A percentile compares a stretch with the other conserved stretches of the same genome.
phyloP scores from a whole-genome alignment of 345 rosid species.

The Brassica carinata region DNA sequence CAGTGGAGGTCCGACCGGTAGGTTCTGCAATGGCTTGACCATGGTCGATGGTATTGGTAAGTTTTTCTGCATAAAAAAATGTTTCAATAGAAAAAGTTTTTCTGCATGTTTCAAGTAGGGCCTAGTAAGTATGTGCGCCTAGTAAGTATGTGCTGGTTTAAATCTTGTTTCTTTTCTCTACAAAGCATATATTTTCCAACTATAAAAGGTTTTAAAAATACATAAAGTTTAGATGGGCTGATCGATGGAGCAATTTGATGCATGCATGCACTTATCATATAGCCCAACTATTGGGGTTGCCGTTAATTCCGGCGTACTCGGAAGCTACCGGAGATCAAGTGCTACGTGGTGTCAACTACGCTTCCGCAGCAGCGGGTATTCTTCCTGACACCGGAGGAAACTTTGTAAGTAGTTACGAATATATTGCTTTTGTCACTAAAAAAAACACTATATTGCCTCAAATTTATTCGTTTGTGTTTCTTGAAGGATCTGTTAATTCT shows the following conservation, averaged over 20 bases:
- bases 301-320: conserved; percentile 78
- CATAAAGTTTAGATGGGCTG: background rate
- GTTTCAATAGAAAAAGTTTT: no score
- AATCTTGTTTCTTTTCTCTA: background rate
- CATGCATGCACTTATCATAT: conserved; percentile 38
- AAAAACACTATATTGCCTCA: background rate
- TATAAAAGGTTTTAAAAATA: background rate
- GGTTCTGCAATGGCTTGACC: conserved; percentile 92
- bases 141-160: background rate
- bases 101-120: background rate
- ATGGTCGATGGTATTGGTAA: conserved; percentile 91
- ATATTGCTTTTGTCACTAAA: no score
- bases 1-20: conserved; percentile 91
- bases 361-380: conserved; percentile 97
- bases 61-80: background rate
- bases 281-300: conserved; percentile 83
- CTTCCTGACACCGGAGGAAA: conserved; percentile 89
- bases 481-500: background rate
- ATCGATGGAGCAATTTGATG: conserved; percentile 2
- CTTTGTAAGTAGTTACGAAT: conserved; percentile 52
- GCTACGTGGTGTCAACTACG: conserved; percentile 87
- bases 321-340: conserved; percentile 78
- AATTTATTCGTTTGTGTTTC: background rate
- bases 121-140: background rate
- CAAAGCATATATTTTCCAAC: background rate